Evolutionary conservation across 139 green algal genomes (phyloP), one percentile per base, ranked within the genome.

Genomic region (Pedinophyceae sp.): DNA sequence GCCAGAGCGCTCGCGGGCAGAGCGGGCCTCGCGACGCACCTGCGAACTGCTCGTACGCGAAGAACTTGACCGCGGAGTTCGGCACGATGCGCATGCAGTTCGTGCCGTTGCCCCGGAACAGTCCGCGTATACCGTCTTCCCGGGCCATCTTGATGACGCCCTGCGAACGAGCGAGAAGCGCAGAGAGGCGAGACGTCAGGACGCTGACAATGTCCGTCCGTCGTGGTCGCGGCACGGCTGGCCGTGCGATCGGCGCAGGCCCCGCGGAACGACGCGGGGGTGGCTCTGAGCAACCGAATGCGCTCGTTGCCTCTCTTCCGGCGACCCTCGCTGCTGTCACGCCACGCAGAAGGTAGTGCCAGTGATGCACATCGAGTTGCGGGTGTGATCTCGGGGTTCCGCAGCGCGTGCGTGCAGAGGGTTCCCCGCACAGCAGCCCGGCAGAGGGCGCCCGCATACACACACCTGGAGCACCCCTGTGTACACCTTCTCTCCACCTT

Each of bases 71-170:
- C 1, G 91, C 91, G 13, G 69, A 84, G 71, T 98, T 98, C 47
- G 91, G 91, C 5, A 98, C 70, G 64, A 98, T 98, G 54, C 91
- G 80, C 18, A 94, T 74, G 54, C 91, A 98, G 71, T 98, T 98
- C 20, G 92, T 89, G 34, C 87, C 83, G 64, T 98, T 98, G 59
- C 91, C 91, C 60, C 89, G 89, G 65, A 98, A 90, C 70, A 97
- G 81, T 27, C 86, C 90, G 13, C 54, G 48, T 2, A 98, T 26
- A 3, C 90, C 90, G 28, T 96, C 90, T 0, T 63, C 79, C 13
- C 58, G 56, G 1, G 66, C 73, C 70, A 98, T 98, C 26, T 84
- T 68, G 13, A 78, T 29, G 2, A 90, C 68, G n/a, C 85, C 85
- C 76, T 93, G 74, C 45, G 27, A 15, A 6, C 19, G 27, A 24